Base-by-base conservation (phyloP, 1,284 basidiomycete genomes). In the Rhodofomes roseus region DNA sequence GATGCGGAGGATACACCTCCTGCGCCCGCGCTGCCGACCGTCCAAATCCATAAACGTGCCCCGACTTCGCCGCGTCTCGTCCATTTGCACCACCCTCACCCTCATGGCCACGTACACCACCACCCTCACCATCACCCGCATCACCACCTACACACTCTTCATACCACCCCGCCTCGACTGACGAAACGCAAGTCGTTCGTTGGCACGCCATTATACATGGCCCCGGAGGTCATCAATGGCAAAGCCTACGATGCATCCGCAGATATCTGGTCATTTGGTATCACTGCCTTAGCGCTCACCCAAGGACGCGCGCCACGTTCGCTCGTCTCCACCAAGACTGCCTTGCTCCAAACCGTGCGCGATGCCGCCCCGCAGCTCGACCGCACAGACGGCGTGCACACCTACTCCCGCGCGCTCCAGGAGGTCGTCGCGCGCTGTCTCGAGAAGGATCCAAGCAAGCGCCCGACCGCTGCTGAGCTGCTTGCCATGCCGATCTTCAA, bases 161-260 rank as follows among this genome's bases (percentile, higher is more conserved):
- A 36, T 43, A 64, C 39, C 63, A 55, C 34, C 14, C 31, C 18
- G 44, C 57, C 37, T 53, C 60, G 20, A 18, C 60, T 85, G 20
- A 85, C 84, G 40, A 92, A 90, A 66, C 82, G 92, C 59, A 92
- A 90, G 71, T 92, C 89, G 9, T 96, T 96, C 69, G 94, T 96
- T 20, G 94, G 94, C 54, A 96, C 94, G 83, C 94, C 94, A 1
- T 93, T 91, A 69, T 96, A 93, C 92, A 96, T 96, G 93, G 92
- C 94, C 0, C 94, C 94, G 2, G 93, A 96, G 66, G 83, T 96
- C 27, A 92, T 96, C 52, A 85, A 90, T 66, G 88, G 92, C 56
- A 86, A 84, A 64, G 85, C 87, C 63, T 96, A 96, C 71, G 93
- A 94, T 69, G 84, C 84, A 22, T 87, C 86, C 66, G 92, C 93